These are phyloP conservation scores for Pyrenophora seminiperda DNA, from an alignment of 2,329 filamentous ascomycete species.

Conservation along the genomic window DNA sequence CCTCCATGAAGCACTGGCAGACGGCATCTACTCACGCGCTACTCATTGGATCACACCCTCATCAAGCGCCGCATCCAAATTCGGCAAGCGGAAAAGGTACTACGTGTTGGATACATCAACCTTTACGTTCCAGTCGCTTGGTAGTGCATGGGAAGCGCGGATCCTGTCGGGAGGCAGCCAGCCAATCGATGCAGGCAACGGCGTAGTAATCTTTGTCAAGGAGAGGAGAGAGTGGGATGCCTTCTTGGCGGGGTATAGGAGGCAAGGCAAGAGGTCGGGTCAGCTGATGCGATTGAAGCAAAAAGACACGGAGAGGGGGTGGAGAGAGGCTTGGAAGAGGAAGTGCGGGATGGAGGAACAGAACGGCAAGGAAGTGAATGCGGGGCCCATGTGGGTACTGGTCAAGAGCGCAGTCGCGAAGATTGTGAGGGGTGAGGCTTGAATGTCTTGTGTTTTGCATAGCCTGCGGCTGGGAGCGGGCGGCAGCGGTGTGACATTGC, in stretches of 20 bases:
- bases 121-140: slow-evolving; percentile 26
- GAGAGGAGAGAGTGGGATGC: slow-evolving; percentile 31
- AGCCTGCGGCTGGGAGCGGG: neutral
- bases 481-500: neutral
- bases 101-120: slow-evolving; percentile 29
- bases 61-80: slow-evolving; percentile 19
- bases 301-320: slow-evolving; percentile 27
- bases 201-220: slow-evolving; percentile 32
- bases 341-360: slow-evolving; percentile 30
- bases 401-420: slow-evolving; percentile 32
- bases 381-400: slow-evolving; percentile 36
- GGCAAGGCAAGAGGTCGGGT: slow-evolving; percentile 29
- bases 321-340: slow-evolving; percentile 33
- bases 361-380: slow-evolving; percentile 29
- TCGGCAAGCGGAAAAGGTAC: slow-evolving; percentile 30
- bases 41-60: slow-evolving; percentile 32
- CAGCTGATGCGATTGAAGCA: slow-evolving; percentile 28
- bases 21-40: slow-evolving; percentile 32
- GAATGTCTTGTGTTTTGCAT: slow-evolving; percentile 1
- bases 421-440: slow-evolving; percentile 34
- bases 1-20: slow-evolving; percentile 28
- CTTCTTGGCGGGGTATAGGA: slow-evolving; percentile 31
- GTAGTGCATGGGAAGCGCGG: slow-evolving; percentile 31
- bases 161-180: slow-evolving; percentile 26
- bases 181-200: slow-evolving; percentile 34